Base-by-base conservation (phyloP, 257 asterid species). In the Thymus mandschuricus region DNA sequence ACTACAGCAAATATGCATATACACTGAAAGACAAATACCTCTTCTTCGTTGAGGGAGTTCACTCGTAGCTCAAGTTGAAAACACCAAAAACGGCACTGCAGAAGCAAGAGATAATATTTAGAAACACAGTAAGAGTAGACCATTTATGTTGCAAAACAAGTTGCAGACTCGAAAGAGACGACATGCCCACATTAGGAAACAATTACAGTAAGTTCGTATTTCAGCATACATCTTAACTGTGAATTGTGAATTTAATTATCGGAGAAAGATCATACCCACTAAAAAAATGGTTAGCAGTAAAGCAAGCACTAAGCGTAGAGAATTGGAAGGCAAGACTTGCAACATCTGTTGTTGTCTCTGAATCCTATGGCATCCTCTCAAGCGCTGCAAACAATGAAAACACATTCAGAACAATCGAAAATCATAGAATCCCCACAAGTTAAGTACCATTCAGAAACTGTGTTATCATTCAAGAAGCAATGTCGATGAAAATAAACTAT, bases 211-310 rank as follows among this genome's bases (percentile, higher is more conserved):
- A 15, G 51, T 49, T 21, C 21, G 66, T 33, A 5, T 40, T n/a
- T 21, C 69, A 64, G 49, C 30, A 73, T 11, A 35, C 12, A 38
- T 43, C 50, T 49, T 21, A 41, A 52, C 45, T 9, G 34, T 33
- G 28, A 33, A 41, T 35, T 5, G 44, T 49, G 21, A 40, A n/a
- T 58, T 27, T 45, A 58, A 67, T 48, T 31, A 58, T 15, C 12
- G 70, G 76, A 64, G 28, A 11, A 51, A 45, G 72, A 78, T 46
- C 86, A 61, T 84, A 88, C 96, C 96, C n/a, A 91, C 82, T 80
- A 88, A 78, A 79, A 91, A 84, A 64, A 91, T 60, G 70, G 90
- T 85, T 44, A 91, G 74, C 89, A 84, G 75, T 76, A 88, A 58
- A 81, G 77, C 84, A 68, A 90, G 92, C 34, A 78, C 30, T 29